Conservation (phyloP, 2,329 filamentous ascomycete species). For the Chlorencoelia australis region DNA sequence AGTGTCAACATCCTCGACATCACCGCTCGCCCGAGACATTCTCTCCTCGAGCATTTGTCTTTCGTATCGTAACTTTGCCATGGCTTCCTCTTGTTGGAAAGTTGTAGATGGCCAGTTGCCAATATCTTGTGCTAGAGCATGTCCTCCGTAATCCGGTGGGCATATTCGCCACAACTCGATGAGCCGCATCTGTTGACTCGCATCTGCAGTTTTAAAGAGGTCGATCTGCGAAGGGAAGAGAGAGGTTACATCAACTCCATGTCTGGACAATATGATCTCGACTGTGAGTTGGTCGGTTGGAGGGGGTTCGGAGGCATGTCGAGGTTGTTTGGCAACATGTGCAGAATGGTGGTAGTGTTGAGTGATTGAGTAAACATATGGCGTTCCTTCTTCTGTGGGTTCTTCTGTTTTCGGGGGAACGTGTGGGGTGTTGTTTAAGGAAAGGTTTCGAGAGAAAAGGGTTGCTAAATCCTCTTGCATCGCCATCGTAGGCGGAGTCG, state of each 20-base stretch:
- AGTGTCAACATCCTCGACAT: slow-evolving; percentile 34
- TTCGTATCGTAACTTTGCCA: slow-evolving; percentile 51
- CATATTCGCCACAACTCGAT: slow-evolving; percentile 12
- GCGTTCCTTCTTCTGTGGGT: slow-evolving; percentile 28
- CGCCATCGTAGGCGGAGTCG: slow-evolving; percentile 44
- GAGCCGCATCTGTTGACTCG: slow-evolving; percentile 46
- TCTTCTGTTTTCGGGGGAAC: slow-evolving; percentile 26
- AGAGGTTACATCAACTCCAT: slow-evolving; percentile 59
- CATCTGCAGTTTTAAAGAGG: slow-evolving; percentile 67
- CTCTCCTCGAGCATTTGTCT: slow-evolving; percentile 34
- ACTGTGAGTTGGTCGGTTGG: slow-evolving; percentile 39
- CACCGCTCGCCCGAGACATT: slow-evolving; percentile 28
- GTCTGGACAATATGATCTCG: slow-evolving; percentile 49
- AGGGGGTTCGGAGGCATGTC: slow-evolving; percentile 41
- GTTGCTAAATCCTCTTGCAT: slow-evolving; percentile 73
- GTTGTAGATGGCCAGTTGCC: slow-evolving; percentile 47
- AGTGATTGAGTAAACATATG: slow-evolving; percentile 63
- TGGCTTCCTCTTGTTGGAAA: slow-evolving; percentile 42
- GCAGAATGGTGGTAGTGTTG: slow-evolving; percentile 79
- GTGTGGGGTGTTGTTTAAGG: slow-evolving; percentile 34
- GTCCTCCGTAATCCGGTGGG: slow-evolving; percentile 45
- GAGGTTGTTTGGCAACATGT: slow-evolving; percentile 44
- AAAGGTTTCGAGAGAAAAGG: slow-evolving; percentile 70
- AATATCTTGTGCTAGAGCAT: slow-evolving; percentile 45
- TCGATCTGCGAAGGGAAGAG: slow-evolving; percentile 67